phyloP scores from a whole-genome alignment of 2,329 filamentous ascomycete genomes.

The Botrytis byssoidea region DNA sequence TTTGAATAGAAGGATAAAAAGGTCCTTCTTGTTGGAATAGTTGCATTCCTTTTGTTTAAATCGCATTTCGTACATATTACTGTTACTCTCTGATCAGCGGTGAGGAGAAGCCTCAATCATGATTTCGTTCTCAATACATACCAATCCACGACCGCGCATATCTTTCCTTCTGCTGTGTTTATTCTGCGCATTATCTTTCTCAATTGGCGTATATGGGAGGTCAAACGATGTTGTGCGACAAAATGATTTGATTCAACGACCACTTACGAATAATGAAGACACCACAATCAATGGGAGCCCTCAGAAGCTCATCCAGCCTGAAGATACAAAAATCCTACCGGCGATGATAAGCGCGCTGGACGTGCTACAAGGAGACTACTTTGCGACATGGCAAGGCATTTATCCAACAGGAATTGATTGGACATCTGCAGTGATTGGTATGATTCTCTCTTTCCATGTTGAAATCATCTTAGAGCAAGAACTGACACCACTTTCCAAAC shows the following conservation, averaged over 20 bases:
- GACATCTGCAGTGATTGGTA: constrained; percentile 75
- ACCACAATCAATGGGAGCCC: constrained; percentile 1
- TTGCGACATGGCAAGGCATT: constrained; percentile 71
- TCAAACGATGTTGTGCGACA: constrained; percentile 9
- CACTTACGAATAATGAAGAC: constrained; percentile 11
- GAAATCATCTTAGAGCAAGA: not conserved
- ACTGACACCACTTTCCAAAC: constrained; percentile 40
- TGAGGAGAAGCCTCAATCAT: constrained; percentile 1
- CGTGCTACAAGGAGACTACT: constrained; percentile 76
- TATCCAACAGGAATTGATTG: constrained; percentile 91
- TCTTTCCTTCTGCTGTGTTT: constrained; percentile 10
- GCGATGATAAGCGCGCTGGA: constrained; percentile 58
- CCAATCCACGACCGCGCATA: constrained; percentile 1
- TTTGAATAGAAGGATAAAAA: not conserved
- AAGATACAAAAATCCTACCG: constrained; percentile 25
- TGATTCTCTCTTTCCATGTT: not conserved
- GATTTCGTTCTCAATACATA: not conserved
- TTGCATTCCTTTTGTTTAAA: not conserved
- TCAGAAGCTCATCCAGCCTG: constrained; percentile 4
- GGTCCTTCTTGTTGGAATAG: not conserved
- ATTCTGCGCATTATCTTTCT: constrained; percentile 2
- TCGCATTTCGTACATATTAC: not conserved
- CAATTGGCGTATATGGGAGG: constrained; percentile 7
- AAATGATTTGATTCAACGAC: constrained; percentile 11
- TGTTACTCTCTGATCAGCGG: not conserved